Conservation (phyloP, 169 alveolate genomes). For the Cyclospora cayetanensis region DNA sequence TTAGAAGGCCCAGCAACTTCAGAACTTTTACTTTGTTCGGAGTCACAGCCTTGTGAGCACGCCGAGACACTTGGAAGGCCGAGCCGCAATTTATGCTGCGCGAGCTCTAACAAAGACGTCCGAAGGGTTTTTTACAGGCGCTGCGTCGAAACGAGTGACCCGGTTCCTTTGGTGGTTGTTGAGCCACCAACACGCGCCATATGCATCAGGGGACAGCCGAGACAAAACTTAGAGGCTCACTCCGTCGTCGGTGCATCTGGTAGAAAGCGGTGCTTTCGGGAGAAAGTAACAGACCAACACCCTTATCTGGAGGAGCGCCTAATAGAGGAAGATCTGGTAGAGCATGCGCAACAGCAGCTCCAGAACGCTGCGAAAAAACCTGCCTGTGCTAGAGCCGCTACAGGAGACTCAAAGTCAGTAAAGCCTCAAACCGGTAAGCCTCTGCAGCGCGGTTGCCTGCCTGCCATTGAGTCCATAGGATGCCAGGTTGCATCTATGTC, state of each 20-base stretch:
- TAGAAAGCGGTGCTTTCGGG: neutral
- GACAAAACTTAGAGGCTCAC: neutral
- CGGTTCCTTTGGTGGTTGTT: neutral
- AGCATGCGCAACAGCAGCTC: constrained; percentile 19
- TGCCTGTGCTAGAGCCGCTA: too few relatives aligned
- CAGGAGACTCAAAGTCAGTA: too few relatives aligned
- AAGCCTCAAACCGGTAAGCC: too few relatives aligned
- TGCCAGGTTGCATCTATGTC: too few relatives aligned
- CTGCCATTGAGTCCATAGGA: too few relatives aligned
- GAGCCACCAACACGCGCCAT: constrained; percentile 44
- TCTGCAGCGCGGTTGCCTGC: too few relatives aligned
- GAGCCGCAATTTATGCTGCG: neutral
- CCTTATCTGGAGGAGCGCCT: neutral
- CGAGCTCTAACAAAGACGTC: too few relatives aligned
- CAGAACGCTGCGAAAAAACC: too few relatives aligned
- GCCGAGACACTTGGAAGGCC: neutral
- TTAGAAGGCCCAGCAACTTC: too few relatives aligned
- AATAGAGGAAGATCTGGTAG: neutral
- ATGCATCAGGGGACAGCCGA: neutral
- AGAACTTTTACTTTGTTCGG: too few relatives aligned
- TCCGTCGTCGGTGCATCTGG: neutral
- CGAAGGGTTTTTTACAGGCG: constrained; percentile 39
- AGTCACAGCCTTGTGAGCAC: too few relatives aligned
- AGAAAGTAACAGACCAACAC: too few relatives aligned
- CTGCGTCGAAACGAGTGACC: neutral